Conservation (phyloP, 148 eudicot species). For the Arctostaphylos glauca region DNA sequence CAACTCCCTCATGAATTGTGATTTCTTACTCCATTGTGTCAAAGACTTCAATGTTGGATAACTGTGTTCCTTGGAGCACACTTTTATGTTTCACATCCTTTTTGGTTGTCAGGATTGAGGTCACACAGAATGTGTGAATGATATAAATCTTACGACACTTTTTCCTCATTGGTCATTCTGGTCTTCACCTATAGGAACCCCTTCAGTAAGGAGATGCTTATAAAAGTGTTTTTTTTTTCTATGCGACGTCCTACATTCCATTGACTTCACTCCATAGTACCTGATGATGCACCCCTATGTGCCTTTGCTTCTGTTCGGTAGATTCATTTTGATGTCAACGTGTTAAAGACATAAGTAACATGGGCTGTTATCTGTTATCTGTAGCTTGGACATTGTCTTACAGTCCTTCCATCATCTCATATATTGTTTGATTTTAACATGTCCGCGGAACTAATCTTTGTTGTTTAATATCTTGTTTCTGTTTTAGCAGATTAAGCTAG, state of each 20-base stretch:
- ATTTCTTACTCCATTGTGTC: too few relatives aligned
- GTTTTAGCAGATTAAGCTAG: conserved; percentile 19
- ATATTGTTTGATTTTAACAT: background rate
- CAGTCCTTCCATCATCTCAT: background rate
- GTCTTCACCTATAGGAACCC: background rate
- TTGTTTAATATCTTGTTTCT: conserved; percentile 4
- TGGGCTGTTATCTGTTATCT: background rate
- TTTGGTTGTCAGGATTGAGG: background rate
- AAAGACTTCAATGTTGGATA: too few relatives aligned
- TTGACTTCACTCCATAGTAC: background rate
- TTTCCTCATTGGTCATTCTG: background rate
- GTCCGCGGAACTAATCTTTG: conserved; percentile 2
- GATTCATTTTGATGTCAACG: background rate
- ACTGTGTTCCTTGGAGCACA: background rate
- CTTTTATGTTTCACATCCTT: background rate
- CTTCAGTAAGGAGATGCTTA: background rate
- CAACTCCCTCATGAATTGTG: too few relatives aligned
- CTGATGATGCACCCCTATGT: background rate
- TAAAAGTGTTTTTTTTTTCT: background rate
- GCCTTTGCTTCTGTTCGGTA: background rate
- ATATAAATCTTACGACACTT: background rate
- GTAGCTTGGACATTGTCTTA: conserved; percentile 5
- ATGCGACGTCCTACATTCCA: background rate
- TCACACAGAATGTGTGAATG: background rate
- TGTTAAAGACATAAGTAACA: background rate